Evolutionary conservation across 2,329 filamentous ascomycete species (phyloP), one percentile per base, ranked within the genome.

Genomic region (Periconia macrospinosa): DNA sequence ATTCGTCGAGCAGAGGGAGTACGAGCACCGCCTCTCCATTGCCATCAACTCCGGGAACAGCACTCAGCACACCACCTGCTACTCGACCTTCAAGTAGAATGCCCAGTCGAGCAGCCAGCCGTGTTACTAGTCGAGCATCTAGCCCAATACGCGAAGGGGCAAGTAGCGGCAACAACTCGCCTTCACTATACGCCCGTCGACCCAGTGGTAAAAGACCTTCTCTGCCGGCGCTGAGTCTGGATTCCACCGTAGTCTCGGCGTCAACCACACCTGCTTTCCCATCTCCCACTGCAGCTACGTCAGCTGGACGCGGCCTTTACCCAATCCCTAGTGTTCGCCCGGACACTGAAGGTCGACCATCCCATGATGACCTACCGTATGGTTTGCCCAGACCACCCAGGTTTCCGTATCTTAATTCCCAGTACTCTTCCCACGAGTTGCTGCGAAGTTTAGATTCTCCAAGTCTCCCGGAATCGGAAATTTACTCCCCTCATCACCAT

Each of bases 61-160:
- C 45, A 13, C 51, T 56, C 35, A 50, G 45, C 3, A 55, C 59
- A 43, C 59, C 61, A n/a, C 17, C 50, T 2, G 52, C 50, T 30
- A 64, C 61, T 5, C 52, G 57, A 8, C 57, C 60, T 20, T 52
- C 57, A 2, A 59, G 56, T 60, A 44, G 53, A 1, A 50, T 57
- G 37, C 49, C 44, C 15, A 63, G 59, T 41, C 54, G 60, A 13
- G 35, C 51, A 3, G 44, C 33, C 6, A 60, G 53, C 42, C 53
- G 60, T 17, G 52, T 52, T 6, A 30, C 47, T 10, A 63, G 60
- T 43, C 51, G 58, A 52, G 45, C 54, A 15, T 52, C 60, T 11
- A 63, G 56, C 41, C 56, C 58, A 1, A 57, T 49, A 11, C 53
- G 56, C n/a, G 56, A 57, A 40, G 37, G 43, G 44, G 6, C 19